Conservation (phyloP, 495 filamentous ascomycete species). For the Xylaria acuta region DNA sequence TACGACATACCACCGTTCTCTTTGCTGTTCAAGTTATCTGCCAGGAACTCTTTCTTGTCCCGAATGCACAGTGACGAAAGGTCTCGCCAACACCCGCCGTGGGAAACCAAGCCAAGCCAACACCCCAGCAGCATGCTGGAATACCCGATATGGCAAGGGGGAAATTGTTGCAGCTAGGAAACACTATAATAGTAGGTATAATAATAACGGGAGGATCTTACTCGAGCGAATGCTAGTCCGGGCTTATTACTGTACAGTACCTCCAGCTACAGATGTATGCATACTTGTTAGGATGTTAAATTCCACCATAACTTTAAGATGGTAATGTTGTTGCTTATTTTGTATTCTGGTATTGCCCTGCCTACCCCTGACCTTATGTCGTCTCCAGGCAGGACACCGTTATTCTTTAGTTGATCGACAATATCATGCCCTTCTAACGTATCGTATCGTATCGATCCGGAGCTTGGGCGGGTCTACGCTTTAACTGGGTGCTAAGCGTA, state of each 20-base stretch:
- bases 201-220: slow-evolving; percentile 8
- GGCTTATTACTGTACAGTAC: slow-evolving; percentile 12
- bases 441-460: background rate
- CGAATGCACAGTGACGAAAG: slow-evolving; percentile 27
- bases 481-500: background rate
- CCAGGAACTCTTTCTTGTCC: slow-evolving; percentile 6
- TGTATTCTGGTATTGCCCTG: background rate
- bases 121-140: background rate
- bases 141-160: slow-evolving; percentile 24
- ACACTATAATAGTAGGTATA: background rate
- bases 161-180: background rate
- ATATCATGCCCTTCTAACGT: background rate
- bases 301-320: too few relatives aligned
- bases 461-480: background rate
- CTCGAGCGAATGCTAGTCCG: background rate
- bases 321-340: background rate
- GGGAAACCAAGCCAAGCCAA: slow-evolving; percentile 2
- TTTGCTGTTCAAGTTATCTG: background rate
- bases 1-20: background rate
- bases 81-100: background rate
- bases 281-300: background rate
- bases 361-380: background rate
- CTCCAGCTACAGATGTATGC: background rate
- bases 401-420: background rate
- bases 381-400: background rate